A percentile compares a stretch with the other conserved stretches of the same genome.
Conservation (phyloP, 306 rosid genomes). For the Cicer judaicum region DNA sequence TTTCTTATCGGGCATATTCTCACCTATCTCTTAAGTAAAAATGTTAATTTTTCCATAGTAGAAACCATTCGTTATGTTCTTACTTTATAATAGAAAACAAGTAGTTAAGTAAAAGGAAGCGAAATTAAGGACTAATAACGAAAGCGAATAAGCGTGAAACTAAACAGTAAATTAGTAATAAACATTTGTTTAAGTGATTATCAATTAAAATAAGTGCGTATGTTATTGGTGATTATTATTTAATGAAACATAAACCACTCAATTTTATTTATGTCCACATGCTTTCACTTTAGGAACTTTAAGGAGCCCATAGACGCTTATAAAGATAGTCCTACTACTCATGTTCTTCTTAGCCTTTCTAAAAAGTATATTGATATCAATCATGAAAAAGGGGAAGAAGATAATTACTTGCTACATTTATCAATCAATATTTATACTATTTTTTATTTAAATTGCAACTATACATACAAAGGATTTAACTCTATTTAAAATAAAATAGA, state of each 20-base stretch:
- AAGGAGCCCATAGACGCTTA: conserved; percentile 17
- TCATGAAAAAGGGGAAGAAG: conserved; percentile 41
- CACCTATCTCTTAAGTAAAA: neutral
- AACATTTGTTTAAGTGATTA: conserved; percentile 38
- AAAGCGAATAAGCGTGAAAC: conserved; percentile 47
- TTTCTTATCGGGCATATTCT: too few relatives aligned
- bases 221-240: conserved; percentile 37
- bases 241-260: conserved; percentile 43
- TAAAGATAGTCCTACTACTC: conserved; percentile 30
- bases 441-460: conserved; percentile 29
- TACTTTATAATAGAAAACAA: neutral
- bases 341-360: conserved; percentile 30
- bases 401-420: conserved; percentile 35
- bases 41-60: neutral
- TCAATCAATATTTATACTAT: conserved; percentile 12
- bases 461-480: neutral
- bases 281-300: conserved; percentile 43
- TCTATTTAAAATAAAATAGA: too few relatives aligned
- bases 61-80: neutral
- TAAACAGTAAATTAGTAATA: conserved; percentile 45
- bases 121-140: conserved; percentile 3
- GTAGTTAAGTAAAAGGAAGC: conserved; percentile 19
- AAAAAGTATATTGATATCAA: conserved; percentile 40
- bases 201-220: conserved; percentile 37
- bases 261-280: conserved; percentile 41